Base-by-base conservation (phyloP, 768 basidiomycete species). In the Kwoniella dendrophila region DNA sequence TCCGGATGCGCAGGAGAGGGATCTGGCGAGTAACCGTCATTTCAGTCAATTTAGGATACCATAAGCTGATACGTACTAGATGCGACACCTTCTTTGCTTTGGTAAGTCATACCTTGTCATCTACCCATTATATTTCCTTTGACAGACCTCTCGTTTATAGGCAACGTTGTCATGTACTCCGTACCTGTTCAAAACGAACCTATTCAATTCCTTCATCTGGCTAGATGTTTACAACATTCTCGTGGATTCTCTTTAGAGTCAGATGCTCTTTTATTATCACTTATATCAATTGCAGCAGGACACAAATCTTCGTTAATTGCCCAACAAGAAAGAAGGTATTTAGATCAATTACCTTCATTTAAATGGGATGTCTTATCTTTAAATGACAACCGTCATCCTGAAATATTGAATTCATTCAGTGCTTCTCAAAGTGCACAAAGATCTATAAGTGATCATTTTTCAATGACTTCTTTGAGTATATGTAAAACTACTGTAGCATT, bases 111-210 rank as follows among this genome's bases (percentile, higher is more conserved):
- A 8, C 53, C n/a, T 20, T 14, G 32, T 26, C 22, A 12, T n/a
- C 30, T 26, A 14, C 4, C 18, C 29, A n/a, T 50, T 20, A 40
- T 56, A 10, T 12, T 34, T 8, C n/a, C 32, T n/a, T 11, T 20
- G 8, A 10, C 18, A 14, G 18, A 43, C 18, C 41, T 7, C 41
- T 20, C n/a, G n/a, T 10, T 43, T 43, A 34, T 20, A 60, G 62
- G 62, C 49, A 58, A 56, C 43, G 56, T 64, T 40, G 44, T 58
- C 36, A 36, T 64, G 47, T 59, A 52, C 44, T 56, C 62, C 40
- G 50, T 64, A 12, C 56, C 62, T 12, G 40, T 45, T n/a, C 34
- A 45, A 22, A 45, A 64, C 49, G 32, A 64, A 52, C 62, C 62
- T n/a, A 50, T 64, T 38, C 62, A 57, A 43, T 64, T 58, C 49